Evolutionary conservation across 352 stramenopile genomes (phyloP).

Genomic region (Phytophthora constricta): DNA sequence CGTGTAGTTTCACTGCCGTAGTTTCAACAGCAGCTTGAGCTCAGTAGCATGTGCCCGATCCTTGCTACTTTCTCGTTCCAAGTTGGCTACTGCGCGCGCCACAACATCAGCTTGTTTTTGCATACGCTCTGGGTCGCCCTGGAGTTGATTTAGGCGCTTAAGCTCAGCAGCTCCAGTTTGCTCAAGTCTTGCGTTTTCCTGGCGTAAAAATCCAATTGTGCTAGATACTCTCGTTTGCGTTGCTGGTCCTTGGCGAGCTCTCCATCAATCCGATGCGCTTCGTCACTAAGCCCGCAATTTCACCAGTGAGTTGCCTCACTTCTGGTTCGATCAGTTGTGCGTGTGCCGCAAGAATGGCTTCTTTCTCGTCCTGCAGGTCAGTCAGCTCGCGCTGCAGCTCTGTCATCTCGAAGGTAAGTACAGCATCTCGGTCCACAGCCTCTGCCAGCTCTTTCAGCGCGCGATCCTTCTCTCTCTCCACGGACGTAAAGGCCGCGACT

Average conservation of each 20-base stretch:
- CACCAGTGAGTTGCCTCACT: slow-evolving; percentile 70
- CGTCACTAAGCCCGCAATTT: slow-evolving; percentile 72
- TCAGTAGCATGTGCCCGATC: slow-evolving; percentile 43
- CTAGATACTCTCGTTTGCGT: slow-evolving; percentile 68
- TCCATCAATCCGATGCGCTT: slow-evolving; percentile 69
- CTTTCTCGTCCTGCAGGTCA: slow-evolving; percentile 74
- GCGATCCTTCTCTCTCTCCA: slow-evolving; percentile 85
- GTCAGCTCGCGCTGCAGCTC: slow-evolving; percentile 86
- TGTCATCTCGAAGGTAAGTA: slow-evolving; percentile 88
- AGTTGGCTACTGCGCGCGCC: slow-evolving; percentile 71
- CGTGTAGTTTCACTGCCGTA: slow-evolving; percentile 64
- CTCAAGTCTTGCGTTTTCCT: slow-evolving; percentile 72
- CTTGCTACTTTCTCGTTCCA: slow-evolving; percentile 73
- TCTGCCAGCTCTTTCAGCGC: slow-evolving; percentile 81
- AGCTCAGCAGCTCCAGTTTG: slow-evolving; percentile 47
- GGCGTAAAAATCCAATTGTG: slow-evolving; percentile 59
- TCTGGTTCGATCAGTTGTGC: slow-evolving; percentile 87
- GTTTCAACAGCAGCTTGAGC: slow-evolving; percentile 49
- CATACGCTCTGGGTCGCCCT: slow-evolving; percentile 83
- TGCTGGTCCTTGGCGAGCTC: slow-evolving; percentile 77
- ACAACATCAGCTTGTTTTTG: slow-evolving; percentile 89
- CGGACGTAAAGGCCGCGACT: slow-evolving; percentile 65
- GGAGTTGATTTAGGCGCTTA: slow-evolving; percentile 70
- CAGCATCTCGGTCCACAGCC: slow-evolving; percentile 78
- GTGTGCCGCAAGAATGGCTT: slow-evolving; percentile 79